Conservation (phyloP, 164 flowering plant genomes). For the Annona squamosa region DNA sequence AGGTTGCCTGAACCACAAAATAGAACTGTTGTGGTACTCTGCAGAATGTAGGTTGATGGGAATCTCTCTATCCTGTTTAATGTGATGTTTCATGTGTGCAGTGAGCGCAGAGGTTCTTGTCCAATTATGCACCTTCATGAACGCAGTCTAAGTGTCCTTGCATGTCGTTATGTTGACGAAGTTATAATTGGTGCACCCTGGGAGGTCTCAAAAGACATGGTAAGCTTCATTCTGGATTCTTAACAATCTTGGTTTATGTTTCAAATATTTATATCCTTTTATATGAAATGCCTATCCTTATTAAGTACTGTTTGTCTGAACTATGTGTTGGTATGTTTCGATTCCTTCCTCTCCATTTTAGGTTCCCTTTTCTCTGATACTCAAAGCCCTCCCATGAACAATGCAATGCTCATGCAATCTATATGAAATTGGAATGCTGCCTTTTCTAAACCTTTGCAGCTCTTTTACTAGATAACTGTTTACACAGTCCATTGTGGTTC, state of each 20-base stretch:
- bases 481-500: no score
- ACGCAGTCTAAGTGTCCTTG: slow-evolving; percentile 76
- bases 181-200: slow-evolving; percentile 82
- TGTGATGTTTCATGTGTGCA: slow-evolving; percentile 24
- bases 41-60: neutral
- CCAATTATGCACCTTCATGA: slow-evolving; percentile 83
- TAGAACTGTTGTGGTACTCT: neutral
- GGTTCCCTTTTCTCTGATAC: no score
- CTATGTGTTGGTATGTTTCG: no score
- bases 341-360: no score
- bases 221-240: neutral
- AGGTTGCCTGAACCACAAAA: neutral
- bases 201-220: slow-evolving; percentile 73
- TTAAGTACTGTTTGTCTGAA: no score
- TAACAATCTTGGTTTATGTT: neutral
- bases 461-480: no score
- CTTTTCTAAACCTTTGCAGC: no score
- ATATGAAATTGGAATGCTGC: no score
- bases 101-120: slow-evolving; percentile 51
- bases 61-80: neutral
- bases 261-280: no score
- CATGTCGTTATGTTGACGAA: slow-evolving; percentile 86
- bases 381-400: no score
- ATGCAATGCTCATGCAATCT: no score
- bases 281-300: neutral